A percentile compares a stretch with the other conserved stretches of the same genome.
These are phyloP conservation scores for Leccinum huronense DNA, from an alignment of 1,284 basidiomycete genomes.

Conservation along the genomic window DNA sequence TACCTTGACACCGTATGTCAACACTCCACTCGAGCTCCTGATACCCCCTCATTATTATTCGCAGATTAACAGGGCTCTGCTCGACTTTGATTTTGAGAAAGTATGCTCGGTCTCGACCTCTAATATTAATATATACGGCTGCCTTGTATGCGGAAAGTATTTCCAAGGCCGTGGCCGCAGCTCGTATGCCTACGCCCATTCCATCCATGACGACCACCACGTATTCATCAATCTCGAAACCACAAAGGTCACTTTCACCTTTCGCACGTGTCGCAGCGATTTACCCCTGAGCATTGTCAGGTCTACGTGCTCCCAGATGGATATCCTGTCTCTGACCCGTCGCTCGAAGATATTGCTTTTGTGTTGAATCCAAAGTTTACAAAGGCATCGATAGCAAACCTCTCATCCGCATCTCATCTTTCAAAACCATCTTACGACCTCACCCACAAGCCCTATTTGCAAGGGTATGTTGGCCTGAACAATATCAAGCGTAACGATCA, in stretches of 20 bases:
- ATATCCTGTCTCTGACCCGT: conserved; percentile 93
- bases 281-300: conserved; percentile 41
- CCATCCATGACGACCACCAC: conserved; percentile 96
- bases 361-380: conserved; percentile 87
- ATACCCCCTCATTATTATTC: conserved; percentile 23
- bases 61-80: conserved; percentile 82
- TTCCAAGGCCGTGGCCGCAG: conserved; percentile 95
- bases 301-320: conserved; percentile 99
- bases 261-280: conserved; percentile 20
- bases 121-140: conserved; percentile 98
- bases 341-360: conserved; percentile 90
- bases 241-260: conserved; percentile 62
- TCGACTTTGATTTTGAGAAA: conserved; percentile 99
- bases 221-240: conserved; percentile 97
- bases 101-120: conserved; percentile 95
- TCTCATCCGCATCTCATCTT: conserved; percentile 63
- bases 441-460: conserved; percentile 75
- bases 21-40: conserved; percentile 17
- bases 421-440: conserved; percentile 83
- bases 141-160: conserved; percentile 97
- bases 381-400: conserved; percentile 45
- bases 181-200: conserved; percentile 95
- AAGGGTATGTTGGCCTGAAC: conserved; percentile 96
- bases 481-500: conserved; percentile 98
- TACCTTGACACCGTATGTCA: conserved; percentile 90